A percentile compares a stretch with the other conserved stretches of the same genome.
phyloP scores from a whole-genome alignment of 805 yeast species.

The Pichia cephalocereana region DNA sequence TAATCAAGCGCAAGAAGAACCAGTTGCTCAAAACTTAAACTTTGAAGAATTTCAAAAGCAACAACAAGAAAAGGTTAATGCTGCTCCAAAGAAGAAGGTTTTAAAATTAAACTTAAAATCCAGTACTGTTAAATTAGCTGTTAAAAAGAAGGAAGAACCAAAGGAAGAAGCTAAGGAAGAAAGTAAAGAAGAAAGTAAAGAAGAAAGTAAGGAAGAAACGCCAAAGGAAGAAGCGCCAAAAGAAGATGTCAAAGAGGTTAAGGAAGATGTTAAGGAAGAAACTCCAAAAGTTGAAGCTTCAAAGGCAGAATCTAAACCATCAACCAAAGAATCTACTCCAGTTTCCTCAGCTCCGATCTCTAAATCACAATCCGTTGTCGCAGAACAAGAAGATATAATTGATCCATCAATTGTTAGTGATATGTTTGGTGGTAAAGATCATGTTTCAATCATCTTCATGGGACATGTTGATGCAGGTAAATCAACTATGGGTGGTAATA shows the following conservation, averaged over 20 bases:
- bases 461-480: conserved; percentile 99
- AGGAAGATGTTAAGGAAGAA: conserved; percentile 25
- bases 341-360: not conserved
- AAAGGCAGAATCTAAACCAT: conserved; percentile 14
- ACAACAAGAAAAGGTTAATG: conserved; percentile 36
- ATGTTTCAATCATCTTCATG: conserved; percentile 94
- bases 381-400: conserved; percentile 70
- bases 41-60: conserved; percentile 77
- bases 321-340: conserved; percentile 9
- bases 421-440: conserved; percentile 96
- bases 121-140: conserved; percentile 34
- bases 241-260: conserved; percentile 26
- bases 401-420: conserved; percentile 86
- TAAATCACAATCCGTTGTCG: conserved; percentile 25
- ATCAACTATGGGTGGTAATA: conserved; percentile 98
- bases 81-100: conserved; percentile 51
- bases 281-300: conserved; percentile 13
- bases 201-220: conserved; percentile 20
- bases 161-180: conserved; percentile 25
- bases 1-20: conserved; percentile 6
- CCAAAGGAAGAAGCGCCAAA: conserved; percentile 15
- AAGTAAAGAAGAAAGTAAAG: conserved; percentile 25
- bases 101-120: conserved; percentile 59
- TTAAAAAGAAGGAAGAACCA: conserved; percentile 34
- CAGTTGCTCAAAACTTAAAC: conserved; percentile 46